Conservation (phyloP, 2,329 filamentous ascomycete species). For the Calonectria hawksworthii region DNA sequence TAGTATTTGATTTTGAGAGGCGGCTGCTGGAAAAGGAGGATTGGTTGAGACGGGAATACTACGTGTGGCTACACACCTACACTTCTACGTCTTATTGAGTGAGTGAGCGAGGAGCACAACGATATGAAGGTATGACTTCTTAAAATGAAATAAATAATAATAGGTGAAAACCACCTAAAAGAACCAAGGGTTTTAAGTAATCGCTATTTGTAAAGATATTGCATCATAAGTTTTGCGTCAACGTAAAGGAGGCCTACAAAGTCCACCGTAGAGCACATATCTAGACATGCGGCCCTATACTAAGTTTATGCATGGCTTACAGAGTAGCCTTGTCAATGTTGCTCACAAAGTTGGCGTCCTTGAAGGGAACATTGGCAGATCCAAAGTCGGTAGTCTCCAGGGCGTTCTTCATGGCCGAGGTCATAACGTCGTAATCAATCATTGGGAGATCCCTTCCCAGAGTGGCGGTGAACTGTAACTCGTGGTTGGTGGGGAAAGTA, state of each 20-base stretch:
- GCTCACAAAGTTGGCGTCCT: constrained; percentile 43
- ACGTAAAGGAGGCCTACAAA: neutral
- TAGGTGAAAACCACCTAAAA: neutral
- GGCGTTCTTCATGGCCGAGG: constrained; percentile 50
- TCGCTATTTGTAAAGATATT: neutral
- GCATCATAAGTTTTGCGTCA: neutral
- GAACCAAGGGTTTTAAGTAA: neutral
- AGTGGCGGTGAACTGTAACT: constrained; percentile 50
- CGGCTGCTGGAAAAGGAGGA: no score
- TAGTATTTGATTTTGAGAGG: neutral
- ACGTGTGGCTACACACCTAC: no score
- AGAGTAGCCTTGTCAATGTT: constrained; percentile 34
- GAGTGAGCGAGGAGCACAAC: no score
- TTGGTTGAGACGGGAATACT: no score
- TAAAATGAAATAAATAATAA: neutral
- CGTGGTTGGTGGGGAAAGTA: constrained; percentile 51
- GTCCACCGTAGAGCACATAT: neutral
- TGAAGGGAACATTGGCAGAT: constrained; percentile 57
- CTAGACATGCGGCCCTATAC: neutral
- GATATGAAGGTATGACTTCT: no score
- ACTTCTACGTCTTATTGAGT: no score
- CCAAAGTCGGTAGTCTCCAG: constrained; percentile 57
- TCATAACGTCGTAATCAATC: constrained; percentile 59
- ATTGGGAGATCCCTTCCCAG: constrained; percentile 56
- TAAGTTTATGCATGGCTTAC: neutral